Conservation (phyloP, 2,329 filamentous ascomycete genomes). For the Curvularia lunata region DNA sequence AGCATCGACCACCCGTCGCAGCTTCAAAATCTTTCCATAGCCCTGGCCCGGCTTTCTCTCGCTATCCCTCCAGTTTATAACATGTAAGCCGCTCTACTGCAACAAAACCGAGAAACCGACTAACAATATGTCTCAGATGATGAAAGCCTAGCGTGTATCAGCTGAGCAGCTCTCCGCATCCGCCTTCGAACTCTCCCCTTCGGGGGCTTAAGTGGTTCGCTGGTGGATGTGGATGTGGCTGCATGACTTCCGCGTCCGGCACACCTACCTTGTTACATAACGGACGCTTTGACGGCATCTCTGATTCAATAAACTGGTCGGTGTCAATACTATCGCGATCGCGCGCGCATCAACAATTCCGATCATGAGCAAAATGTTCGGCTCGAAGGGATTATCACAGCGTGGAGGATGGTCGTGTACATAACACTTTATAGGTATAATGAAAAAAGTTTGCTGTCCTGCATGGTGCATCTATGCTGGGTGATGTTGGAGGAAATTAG, state of each 20-base stretch:
- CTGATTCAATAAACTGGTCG: slow-evolving; percentile 75
- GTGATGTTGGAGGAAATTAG: slow-evolving; percentile 2
- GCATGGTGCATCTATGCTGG: slow-evolving; percentile 4
- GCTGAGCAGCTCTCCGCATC: slow-evolving; percentile 79
- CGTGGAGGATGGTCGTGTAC: slow-evolving; percentile 4
- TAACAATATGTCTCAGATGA: slow-evolving; percentile 72
- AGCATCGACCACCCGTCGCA: slow-evolving; percentile 24
- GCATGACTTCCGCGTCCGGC: slow-evolving; percentile 99
- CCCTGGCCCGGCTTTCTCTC: slow-evolving; percentile 51
- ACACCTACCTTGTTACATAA: slow-evolving; percentile 96
- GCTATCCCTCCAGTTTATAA: slow-evolving; percentile 99
- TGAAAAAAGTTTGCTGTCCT: slow-evolving; percentile 6
- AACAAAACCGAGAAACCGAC: slow-evolving; percentile 10
- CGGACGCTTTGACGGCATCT: slow-evolving; percentile 98
- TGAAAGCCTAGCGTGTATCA: slow-evolving; percentile 98
- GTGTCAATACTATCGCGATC: slow-evolving; percentile 33
- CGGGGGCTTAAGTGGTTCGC: slow-evolving; percentile 87
- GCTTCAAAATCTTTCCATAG: slow-evolving; percentile 46
- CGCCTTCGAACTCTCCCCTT: slow-evolving; percentile 82
- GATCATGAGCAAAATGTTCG: not conserved
- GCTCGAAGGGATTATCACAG: not conserved
- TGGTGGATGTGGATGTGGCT: slow-evolving; percentile 68
- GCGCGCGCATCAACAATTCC: slow-evolving; percentile 3
- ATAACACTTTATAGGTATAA: slow-evolving; percentile 10
- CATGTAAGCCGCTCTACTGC: slow-evolving; percentile 68